phyloP scores from a whole-genome alignment of 768 basidiomycete species.

The Tricholoma matsutake region DNA sequence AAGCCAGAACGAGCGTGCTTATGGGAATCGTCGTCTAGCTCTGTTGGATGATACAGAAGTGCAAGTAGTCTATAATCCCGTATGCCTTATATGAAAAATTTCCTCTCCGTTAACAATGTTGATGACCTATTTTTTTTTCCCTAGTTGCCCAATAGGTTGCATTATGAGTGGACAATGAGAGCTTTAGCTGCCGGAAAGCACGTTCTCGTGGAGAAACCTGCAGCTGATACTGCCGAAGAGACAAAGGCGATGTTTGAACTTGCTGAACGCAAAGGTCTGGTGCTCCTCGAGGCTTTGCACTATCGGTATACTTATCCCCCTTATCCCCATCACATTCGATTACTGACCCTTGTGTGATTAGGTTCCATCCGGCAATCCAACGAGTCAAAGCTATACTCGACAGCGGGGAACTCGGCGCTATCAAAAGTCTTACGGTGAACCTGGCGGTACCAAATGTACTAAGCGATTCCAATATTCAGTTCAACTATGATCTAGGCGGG shows the following conservation, averaged over 20 bases:
- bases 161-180: conserved; percentile 58
- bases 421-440: conserved; percentile 39
- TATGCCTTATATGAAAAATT: conserved; percentile 25
- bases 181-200: conserved; percentile 61
- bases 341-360: conserved; percentile 21
- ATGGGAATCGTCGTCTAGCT: conserved; percentile 21
- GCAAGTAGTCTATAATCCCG: conserved; percentile 38
- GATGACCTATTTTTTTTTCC: conserved; percentile 8
- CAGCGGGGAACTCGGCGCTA: conserved; percentile 48
- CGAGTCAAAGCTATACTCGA: conserved; percentile 51
- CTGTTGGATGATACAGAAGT: conserved; percentile 45
- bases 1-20: neutral
- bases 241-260: conserved; percentile 45
- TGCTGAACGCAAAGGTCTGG: conserved; percentile 14
- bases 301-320: conserved; percentile 32
- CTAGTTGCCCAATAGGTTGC: conserved; percentile 38
- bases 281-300: conserved; percentile 61
- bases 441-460: conserved; percentile 30
- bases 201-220: conserved; percentile 62
- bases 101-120: conserved; percentile 19
- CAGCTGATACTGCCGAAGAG: conserved; percentile 46
- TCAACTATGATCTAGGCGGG: conserved; percentile 51
- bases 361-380: conserved; percentile 61
- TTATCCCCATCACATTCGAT: neutral
- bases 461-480: conserved; percentile 42